Evolutionary conservation across 208 protist genomes (phyloP), one percentile per base, ranked within the genome.

Genomic region (Crithidia bombi): DNA sequence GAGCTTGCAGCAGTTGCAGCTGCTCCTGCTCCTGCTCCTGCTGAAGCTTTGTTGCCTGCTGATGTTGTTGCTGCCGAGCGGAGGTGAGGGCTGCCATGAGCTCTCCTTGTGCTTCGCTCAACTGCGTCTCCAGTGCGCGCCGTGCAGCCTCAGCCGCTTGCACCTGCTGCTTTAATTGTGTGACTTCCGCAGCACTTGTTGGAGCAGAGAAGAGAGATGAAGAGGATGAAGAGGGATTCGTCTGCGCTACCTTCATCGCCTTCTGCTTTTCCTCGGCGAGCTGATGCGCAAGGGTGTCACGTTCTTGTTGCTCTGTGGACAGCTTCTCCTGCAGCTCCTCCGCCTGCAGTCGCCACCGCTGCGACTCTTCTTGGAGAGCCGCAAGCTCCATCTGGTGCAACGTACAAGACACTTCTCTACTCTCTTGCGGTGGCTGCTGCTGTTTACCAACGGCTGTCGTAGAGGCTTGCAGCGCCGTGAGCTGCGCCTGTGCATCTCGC

Each of bases 361-460:
- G 56, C 25, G 86, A 19, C 65, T 89, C 81, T 2, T 21, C 57
- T 36, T 74, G 59, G 41, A 89, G 50, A 14, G 50, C 33, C 14
- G 38, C 46, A 21, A 78, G 65, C 43, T 71, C 47, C 44, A 44
- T 5, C 21, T 6, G 26, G 7, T 46, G 6, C 47, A 51, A 4
- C 30, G 28, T n/a, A 51, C 21, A 3, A 51, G 46, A 28, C 17
- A 41, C 36, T 23, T 17, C 2, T 47, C 47, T 2, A 25, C 6
- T 17, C 41, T 26, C 38, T 46, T n/a, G n/a, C n/a, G n/a, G n/a
- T n/a, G n/a, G 36, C 39, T 52, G 49, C 23, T 55, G 61, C 43
- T 25, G 58, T 39, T 11, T 5, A 33, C 26, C 33, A 2, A 26
- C 47, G 11, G 47, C 30, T 15, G 52, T 10, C 32, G 54, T 35